A percentile compares a stretch with the other conserved stretches of the same genome.
phyloP scores from a whole-genome alignment of 2,329 filamentous ascomycete genomes.

The Colletotrichum incanum region DNA sequence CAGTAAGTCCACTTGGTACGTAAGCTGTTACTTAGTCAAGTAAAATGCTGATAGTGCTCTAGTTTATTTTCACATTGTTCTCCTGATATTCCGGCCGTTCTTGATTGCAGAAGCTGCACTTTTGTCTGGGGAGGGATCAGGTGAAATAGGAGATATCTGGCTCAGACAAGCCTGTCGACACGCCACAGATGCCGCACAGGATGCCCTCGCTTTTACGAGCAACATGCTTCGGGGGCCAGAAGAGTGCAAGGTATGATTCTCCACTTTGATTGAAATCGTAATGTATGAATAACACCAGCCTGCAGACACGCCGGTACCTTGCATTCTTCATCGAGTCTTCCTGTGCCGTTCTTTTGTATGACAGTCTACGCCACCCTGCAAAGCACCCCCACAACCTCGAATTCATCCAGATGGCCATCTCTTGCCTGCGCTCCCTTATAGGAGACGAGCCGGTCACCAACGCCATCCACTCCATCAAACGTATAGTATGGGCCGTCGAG shows the following conservation, averaged over 20 bases:
- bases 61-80: conserved; percentile 34
- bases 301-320: conserved; percentile 43
- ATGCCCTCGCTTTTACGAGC: conserved; percentile 46
- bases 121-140: conserved; percentile 21
- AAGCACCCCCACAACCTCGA: conserved; percentile 47
- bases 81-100: conserved; percentile 34
- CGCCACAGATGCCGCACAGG: conserved; percentile 50
- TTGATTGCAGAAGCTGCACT: conserved; percentile 39
- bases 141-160: conserved; percentile 49
- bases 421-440: conserved; percentile 31
- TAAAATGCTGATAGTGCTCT: not conserved
- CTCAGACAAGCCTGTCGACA: conserved; percentile 50
- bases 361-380: conserved; percentile 48
- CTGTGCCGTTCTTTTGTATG: conserved; percentile 50
- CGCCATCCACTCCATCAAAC: conserved; percentile 46
- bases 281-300: not conserved
- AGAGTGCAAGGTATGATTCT: conserved; percentile 16
- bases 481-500: conserved; percentile 45
- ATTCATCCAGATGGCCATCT: conserved; percentile 38
- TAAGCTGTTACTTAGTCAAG: too few species aligned
- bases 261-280: too few species aligned
- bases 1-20: not conserved
- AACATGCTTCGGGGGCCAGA: conserved; percentile 33
- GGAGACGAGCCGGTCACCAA: conserved; percentile 50
- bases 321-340: conserved; percentile 51